Evolutionary conservation across 192 early-diverging fungal genomes (phyloP).

Genomic region (Linnemannia hyalina): DNA sequence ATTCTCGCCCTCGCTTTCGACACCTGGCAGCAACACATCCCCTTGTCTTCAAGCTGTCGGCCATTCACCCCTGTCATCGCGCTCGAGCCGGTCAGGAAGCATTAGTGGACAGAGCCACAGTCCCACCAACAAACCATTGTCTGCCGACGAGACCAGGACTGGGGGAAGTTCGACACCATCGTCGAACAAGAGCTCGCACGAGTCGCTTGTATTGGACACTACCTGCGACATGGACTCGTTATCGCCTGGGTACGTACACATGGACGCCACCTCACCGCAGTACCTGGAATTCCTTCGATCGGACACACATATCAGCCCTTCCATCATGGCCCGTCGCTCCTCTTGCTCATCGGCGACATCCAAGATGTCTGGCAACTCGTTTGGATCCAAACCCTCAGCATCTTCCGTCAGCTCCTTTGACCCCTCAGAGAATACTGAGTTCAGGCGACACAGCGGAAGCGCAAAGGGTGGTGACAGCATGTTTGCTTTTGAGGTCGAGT

Average conservation of each 20-base stretch:
- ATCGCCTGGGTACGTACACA: neutral
- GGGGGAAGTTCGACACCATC: neutral
- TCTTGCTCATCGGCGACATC: conserved; percentile 24
- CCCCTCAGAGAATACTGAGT: neutral
- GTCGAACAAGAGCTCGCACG: conserved; percentile 25
- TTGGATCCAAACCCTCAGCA: conserved; percentile 17
- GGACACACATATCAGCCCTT: neutral
- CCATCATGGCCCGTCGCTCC: conserved; percentile 13
- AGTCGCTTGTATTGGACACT: conserved; percentile 15
- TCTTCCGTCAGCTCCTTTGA: neutral
- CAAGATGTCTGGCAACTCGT: conserved; percentile 16
- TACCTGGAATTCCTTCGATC: conserved; percentile 17
- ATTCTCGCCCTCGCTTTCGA: neutral
- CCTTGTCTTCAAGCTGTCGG: neutral
- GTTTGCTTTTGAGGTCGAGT: conserved; percentile 15
- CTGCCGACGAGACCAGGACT: neutral
- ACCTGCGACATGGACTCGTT: neutral
- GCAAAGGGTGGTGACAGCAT: neutral
- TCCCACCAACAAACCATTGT: neutral
- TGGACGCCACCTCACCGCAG: conserved; percentile 4
- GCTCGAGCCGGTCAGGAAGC: conserved; percentile 29
- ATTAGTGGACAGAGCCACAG: conserved; percentile 9
- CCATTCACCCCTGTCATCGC: conserved; percentile 23
- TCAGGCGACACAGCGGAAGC: neutral
- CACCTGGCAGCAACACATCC: neutral